These are phyloP conservation scores for Candida easanensis DNA, from an alignment of 805 yeast species.

Conservation along the genomic window DNA sequence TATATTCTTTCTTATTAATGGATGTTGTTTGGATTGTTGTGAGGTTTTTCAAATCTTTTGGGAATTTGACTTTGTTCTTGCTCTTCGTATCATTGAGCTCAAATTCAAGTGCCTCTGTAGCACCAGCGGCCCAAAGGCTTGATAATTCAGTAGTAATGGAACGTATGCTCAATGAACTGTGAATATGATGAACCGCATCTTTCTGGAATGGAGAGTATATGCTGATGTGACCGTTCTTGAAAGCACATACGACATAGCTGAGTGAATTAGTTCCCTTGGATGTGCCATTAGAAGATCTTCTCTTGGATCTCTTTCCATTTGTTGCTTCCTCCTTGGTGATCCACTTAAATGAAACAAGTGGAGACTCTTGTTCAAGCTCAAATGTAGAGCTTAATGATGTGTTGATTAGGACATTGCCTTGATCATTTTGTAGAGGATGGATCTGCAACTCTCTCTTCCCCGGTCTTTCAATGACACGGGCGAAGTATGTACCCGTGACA, in stretches of 20 bases:
- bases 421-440: constrained; percentile 27
- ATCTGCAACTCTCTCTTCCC: constrained; percentile 47
- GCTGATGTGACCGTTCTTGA: constrained; percentile 38
- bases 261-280: constrained; percentile 15
- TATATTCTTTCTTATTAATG: not conserved
- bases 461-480: constrained; percentile 39
- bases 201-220: constrained; percentile 43
- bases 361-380: constrained; percentile 41
- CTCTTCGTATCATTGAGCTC: constrained; percentile 19
- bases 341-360: constrained; percentile 39
- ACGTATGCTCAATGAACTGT: constrained; percentile 26
- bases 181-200: constrained; percentile 36
- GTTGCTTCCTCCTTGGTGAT: constrained; percentile 14
- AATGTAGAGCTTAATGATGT: constrained; percentile 30
- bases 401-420: constrained; percentile 19
- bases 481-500: constrained; percentile 31
- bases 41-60: constrained; percentile 13
- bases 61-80: constrained; percentile 11
- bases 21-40: constrained; percentile 1
- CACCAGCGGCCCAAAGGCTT: constrained; percentile 29
- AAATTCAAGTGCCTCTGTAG: constrained; percentile 20
- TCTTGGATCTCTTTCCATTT: constrained; percentile 25
- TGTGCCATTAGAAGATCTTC: constrained; percentile 21
- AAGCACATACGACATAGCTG: constrained; percentile 32
- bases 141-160: constrained; percentile 17